Evolutionary conservation across 2,329 filamentous ascomycete genomes (phyloP).

Genomic region (Spiromastix sp.): DNA sequence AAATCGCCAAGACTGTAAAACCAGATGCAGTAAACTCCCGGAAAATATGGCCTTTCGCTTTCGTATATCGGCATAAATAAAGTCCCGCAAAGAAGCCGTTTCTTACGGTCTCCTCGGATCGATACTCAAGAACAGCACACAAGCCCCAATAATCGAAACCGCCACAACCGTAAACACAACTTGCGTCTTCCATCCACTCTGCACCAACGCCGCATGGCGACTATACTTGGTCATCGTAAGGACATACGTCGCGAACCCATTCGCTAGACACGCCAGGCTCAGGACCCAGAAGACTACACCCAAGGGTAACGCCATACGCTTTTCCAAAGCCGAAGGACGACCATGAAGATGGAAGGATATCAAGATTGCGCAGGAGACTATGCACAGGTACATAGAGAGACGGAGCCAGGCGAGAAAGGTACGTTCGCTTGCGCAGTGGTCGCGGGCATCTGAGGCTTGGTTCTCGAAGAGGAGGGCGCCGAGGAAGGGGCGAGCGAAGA

Average conservation of each 20-base stretch:
- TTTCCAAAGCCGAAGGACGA: constrained; percentile 59
- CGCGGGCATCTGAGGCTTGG: constrained; percentile 52
- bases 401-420: constrained; percentile 81
- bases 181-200: constrained; percentile 90
- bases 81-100: no score
- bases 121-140: constrained; percentile 34
- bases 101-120: constrained; percentile 16
- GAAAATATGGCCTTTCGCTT: neutral
- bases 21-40: neutral
- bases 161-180: constrained; percentile 46
- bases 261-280: constrained; percentile 61
- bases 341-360: constrained; percentile 84
- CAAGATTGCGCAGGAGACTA: constrained; percentile 83
- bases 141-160: constrained; percentile 34
- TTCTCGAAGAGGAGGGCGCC: constrained; percentile 58
- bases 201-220: constrained; percentile 68
- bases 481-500: constrained; percentile 44
- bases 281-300: constrained; percentile 83
- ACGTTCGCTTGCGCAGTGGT: constrained; percentile 57
- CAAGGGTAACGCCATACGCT: constrained; percentile 68
- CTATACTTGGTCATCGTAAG: constrained; percentile 74
- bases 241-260: constrained; percentile 80
- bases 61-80: neutral
- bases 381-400: constrained; percentile 78
- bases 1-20: no score